Conservation (phyloP, 345 rosid genomes). For the Euclidium syriacum region DNA sequence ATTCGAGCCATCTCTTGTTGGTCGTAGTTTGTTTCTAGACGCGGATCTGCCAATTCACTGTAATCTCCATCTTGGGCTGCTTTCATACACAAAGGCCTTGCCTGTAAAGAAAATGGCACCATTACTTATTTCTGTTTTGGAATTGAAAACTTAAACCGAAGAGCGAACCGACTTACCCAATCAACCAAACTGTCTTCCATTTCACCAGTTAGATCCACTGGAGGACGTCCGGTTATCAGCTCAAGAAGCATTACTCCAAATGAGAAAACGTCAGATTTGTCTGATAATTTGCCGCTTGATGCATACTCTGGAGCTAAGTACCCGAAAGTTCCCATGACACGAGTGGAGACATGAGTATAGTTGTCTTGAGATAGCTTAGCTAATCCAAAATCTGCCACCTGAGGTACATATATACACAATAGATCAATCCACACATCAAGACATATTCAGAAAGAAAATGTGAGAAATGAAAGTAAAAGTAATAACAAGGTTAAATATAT, state of each 20-base stretch:
- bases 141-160: not conserved
- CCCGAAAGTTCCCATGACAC: conserved; percentile 99
- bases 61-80: conserved; percentile 55
- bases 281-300: conserved; percentile 80
- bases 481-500: not conserved
- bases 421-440: not conserved
- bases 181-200: conserved; percentile 91
- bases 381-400: conserved; percentile 99
- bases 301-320: conserved; percentile 97
- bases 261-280: conserved; percentile 91
- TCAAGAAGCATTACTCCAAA: conserved; percentile 84
- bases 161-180: conserved; percentile 46
- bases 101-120: conserved; percentile 37
- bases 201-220: conserved; percentile 43
- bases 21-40: conserved; percentile 47
- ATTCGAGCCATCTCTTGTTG: conserved; percentile 59
- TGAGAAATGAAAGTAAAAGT: not conserved
- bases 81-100: conserved; percentile 53
- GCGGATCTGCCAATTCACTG: conserved; percentile 54
- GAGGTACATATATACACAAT: not conserved
- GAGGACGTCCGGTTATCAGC: conserved; percentile 72
- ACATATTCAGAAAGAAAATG: not conserved
- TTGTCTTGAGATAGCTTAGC: conserved; percentile 76
- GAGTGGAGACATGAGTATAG: conserved; percentile 86
- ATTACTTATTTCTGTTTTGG: not conserved